Base-by-base conservation (phyloP, 495 filamentous ascomycete genomes). In the Lasiosphaeriaceae sp. region DNA sequence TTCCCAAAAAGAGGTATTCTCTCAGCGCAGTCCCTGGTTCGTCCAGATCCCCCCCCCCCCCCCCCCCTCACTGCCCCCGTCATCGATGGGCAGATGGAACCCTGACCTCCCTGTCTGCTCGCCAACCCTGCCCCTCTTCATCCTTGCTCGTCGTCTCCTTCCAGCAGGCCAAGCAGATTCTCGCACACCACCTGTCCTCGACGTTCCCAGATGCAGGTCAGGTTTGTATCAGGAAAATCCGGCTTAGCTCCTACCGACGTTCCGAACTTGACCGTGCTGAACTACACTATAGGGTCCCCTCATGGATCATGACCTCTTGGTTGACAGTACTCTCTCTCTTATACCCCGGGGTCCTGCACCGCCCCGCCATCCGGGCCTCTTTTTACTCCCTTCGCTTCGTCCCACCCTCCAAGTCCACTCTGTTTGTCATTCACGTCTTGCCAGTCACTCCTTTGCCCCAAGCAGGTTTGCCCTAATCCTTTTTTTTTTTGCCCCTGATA, bases 211-310 rank as follows among this genome's bases (percentile, higher is more conserved):
- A 77, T 67, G 68, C 69, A 64, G 70, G 71, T 69, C 71, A 72
- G 66, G 74, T 68, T 72, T 77, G 74, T 74, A 73, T 72, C 75
- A 77, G 71, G 71, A 66, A 72, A 43, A 72, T 69, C 74, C 75
- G 75, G 75, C 73, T 74, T 74, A 74, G 71, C 70, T 76, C 74
- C 72, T 79, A 77, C 76, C 73, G 74, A 71, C 66, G 75, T 74
- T 72, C 76, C 74, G 71, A 73, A 64, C 74, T 65, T 71, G 71
- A 68, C 71, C 72, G 65, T 71, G 70, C 70, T 73, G 72, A 67
- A 68, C 66, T 63, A 64, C 64, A 68, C 65, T 62, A 62, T 64
- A 67, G 61, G 62, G 59, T 62, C 58, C 65, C 60, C 66, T 69
- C n/a, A 64, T 65, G 68, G 66, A 65, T 66, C 59, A 61, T 60